A percentile compares a stretch with the other conserved stretches of the same genome.
These are phyloP conservation scores for Acer yangbiense DNA, from an alignment of 345 rosid genomes.

Conservation along the genomic window DNA sequence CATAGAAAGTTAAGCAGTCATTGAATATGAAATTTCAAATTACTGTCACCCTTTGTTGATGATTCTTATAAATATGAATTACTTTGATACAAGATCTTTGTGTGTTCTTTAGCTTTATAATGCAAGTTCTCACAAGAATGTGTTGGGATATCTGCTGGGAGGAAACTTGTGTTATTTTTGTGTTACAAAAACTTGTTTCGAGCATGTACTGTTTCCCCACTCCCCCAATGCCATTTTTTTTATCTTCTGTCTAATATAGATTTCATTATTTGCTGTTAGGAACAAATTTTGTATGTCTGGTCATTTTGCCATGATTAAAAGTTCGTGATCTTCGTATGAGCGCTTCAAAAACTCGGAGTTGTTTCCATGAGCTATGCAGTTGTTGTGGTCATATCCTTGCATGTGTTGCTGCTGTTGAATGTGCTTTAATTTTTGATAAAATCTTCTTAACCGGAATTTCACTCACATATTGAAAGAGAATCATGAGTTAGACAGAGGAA, in stretches of 20 bases:
- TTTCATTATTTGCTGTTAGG: not conserved
- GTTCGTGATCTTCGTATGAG: no score
- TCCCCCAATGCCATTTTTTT: no score
- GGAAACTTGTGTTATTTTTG: constrained; percentile 1
- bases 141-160: not conserved
- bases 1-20: constrained; percentile 5
- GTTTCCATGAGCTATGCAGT: not conserved
- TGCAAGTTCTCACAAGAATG: not conserved
- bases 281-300: not conserved
- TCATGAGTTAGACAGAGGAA: not conserved
- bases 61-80: not conserved
- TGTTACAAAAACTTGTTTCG: not conserved
- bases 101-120: not conserved
- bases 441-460: no score
- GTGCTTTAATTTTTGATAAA: not conserved
- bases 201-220: no score
- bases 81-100: not conserved
- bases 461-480: no score
- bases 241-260: not conserved
- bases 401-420: not conserved
- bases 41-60: not conserved
- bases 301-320: no score
- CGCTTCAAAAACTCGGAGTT: not conserved
- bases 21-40: constrained; percentile 1
- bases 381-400: not conserved